Evolutionary conservation across 768 basidiomycete genomes (phyloP), one percentile per base, ranked within the genome.

Genomic region (Filobasidium floriforme): DNA sequence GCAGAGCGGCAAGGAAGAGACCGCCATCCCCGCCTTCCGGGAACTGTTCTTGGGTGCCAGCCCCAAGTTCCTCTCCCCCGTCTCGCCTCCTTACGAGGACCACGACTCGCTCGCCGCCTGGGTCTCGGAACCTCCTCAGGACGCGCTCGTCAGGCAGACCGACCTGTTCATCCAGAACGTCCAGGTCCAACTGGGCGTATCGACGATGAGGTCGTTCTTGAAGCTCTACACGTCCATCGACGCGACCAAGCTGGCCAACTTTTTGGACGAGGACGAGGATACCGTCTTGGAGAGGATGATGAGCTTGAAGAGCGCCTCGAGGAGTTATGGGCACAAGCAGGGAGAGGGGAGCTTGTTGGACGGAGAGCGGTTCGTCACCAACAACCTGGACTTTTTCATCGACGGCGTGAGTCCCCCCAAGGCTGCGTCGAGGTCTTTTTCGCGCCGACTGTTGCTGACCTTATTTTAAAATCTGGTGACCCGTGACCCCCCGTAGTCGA

Each of bases 201-300:
- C 91, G 1, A 92, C 90, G 1, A 83, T 96, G 24, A 85, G 92
- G 61, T 90, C 89, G 76, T 87, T 98, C 84, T 80, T 99, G 72
- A 93, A 96, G 79, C 82, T 99, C 70, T 99, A 99, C 81, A 92
- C 92, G 7, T 90, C 88, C 59, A 85, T 99, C 61, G 92, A 90
- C 67, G 87, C 92, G 15, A 85, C 85, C 75, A 97, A 97, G 80
- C 84, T 99, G 29, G 88, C 93, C 0, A 87, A 87, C 71, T 96
- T 98, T 84, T 81, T 94, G 54, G 90, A 92, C 68, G 67, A 70
- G 37, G 72, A 68, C 7, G 94, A 97, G 80, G 94, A 98, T 75
- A 89, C 89, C 78, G 88, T 97, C 74, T 83, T 99, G 66, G 89
- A 93, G 80, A 89, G 94, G 83, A 85, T 98, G 83, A 96, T 98